Conservation (phyloP, 352 stramenopile genomes). For the Pythium aquatile region DNA sequence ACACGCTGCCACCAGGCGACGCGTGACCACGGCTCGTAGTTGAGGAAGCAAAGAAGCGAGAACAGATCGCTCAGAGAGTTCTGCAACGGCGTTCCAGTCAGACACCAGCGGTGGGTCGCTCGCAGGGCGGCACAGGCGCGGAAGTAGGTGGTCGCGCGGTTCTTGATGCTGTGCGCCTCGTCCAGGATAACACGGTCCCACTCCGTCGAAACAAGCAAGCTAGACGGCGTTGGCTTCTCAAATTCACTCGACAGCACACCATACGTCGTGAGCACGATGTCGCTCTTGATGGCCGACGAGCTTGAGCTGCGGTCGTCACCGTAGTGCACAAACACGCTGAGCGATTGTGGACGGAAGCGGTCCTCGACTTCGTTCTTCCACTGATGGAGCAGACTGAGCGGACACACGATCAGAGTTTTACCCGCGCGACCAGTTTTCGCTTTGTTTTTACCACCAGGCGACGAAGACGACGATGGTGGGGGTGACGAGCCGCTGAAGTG, state of each 20-base stretch:
- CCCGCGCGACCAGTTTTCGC: slow-evolving; percentile 5
- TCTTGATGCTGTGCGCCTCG: slow-evolving; percentile 92
- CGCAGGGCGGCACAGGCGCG: slow-evolving; percentile 51
- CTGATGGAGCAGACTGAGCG: slow-evolving; percentile 85
- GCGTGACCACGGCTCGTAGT: slow-evolving; percentile 84
- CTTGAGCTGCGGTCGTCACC: slow-evolving; percentile 50
- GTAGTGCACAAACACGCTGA: slow-evolving; percentile 71
- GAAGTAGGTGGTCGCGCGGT: slow-evolving; percentile 71
- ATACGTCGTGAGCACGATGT: slow-evolving; percentile 86
- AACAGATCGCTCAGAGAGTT: slow-evolving; percentile 89
- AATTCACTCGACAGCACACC: slow-evolving; percentile 75
- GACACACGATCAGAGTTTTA: slow-evolving; percentile 84
- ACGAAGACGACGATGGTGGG: background rate
- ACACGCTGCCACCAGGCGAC: slow-evolving; percentile 83
- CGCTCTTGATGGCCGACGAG: slow-evolving; percentile 30
- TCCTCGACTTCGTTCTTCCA: slow-evolving; percentile 85
- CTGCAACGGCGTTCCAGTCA: slow-evolving; percentile 90
- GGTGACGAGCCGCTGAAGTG: slow-evolving; percentile 26
- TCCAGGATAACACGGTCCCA: slow-evolving; percentile 91
- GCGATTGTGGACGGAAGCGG: slow-evolving; percentile 49
- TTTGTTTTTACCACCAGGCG: background rate
- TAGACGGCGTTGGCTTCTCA: slow-evolving; percentile 33
- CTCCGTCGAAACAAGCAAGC: slow-evolving; percentile 33
- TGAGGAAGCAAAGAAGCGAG: slow-evolving; percentile 79
- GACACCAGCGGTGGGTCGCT: slow-evolving; percentile 80